phyloP scores from a whole-genome alignment of 2,329 filamentous ascomycete genomes.

The Tothia fuscella region DNA sequence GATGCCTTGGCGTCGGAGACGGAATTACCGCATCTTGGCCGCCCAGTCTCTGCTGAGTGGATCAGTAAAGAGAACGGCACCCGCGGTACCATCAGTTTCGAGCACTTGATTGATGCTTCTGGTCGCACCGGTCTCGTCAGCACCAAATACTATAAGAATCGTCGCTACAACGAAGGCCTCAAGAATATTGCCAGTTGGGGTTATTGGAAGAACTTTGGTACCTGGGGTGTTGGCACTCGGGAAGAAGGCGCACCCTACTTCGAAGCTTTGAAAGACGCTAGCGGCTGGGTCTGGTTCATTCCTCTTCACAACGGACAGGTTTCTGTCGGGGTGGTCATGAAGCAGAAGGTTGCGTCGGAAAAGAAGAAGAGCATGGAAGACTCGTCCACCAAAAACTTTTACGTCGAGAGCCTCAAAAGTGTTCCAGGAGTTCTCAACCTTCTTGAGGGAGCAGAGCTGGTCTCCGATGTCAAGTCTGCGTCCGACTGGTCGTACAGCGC shows the following conservation, averaged over 20 bases:
- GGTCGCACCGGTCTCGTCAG: slow-evolving; percentile 34
- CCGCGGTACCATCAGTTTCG: slow-evolving; percentile 30
- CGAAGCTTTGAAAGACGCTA: slow-evolving; percentile 34
- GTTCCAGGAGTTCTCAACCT: slow-evolving; percentile 3
- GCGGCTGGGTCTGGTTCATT: slow-evolving; percentile 41
- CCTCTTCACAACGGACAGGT: slow-evolving; percentile 36
- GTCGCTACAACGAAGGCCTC: slow-evolving; percentile 34
- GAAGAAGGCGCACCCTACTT: slow-evolving; percentile 31
- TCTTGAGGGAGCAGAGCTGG: slow-evolving; percentile 5
- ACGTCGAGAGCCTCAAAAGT: background rate
- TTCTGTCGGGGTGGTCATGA: slow-evolving; percentile 12
- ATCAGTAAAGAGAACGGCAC: slow-evolving; percentile 13
- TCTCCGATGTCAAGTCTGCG: slow-evolving; percentile 11
- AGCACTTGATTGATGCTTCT: slow-evolving; percentile 39
- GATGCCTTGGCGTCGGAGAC: background rate
- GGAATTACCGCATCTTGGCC: slow-evolving; percentile 2
- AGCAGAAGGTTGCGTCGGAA: slow-evolving; percentile 8
- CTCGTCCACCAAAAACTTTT: background rate
- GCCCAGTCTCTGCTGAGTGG: slow-evolving; percentile 13
- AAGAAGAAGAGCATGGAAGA: slow-evolving; percentile 12
- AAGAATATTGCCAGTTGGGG: slow-evolving; percentile 41
- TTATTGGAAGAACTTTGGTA: slow-evolving; percentile 31
- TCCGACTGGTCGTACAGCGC: slow-evolving; percentile 17
- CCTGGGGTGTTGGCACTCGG: slow-evolving; percentile 25
- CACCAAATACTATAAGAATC: slow-evolving; percentile 39